Evolutionary conservation across 768 basidiomycete species (phyloP), one percentile per base, ranked within the genome.

Genomic region (Boletus rubescentipes): DNA sequence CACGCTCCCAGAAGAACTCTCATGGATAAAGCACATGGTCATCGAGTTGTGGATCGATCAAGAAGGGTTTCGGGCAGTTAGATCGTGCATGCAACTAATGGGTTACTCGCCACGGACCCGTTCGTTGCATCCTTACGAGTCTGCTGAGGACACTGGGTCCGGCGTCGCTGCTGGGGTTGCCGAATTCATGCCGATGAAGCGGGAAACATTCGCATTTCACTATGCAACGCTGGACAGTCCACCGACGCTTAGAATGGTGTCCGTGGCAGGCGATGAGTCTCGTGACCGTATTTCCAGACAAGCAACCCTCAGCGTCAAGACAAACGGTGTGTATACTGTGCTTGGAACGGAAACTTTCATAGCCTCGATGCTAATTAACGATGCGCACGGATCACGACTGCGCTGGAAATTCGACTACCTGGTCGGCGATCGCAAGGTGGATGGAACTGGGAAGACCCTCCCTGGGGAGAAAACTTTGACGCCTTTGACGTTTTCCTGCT

Each of bases 321-420:
- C 75, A 3, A 89, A 86, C 49, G 91, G 91, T 0, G 83, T 91
- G 8, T 93, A 91, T 68, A 79, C 79, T 12, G 84, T 93, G 12
- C 78, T 78, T 29, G 91, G 91, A 9, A 75, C 72, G 30, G 92
- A 93, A 66, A 71, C 75, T 14, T 63, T 70, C 16, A 15, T 51
- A 23, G 42, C 58, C 36, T 40, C 61, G 36, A 58, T 61, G 11
- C 55, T 54, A 10, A 62, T 63, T 36, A 36, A 54, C 34, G 62
- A 68, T 29, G 47, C 42, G 9, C 55, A 44, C 8, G 68, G 58
- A 9, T 35, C 67, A 20, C 81, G 78, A 52, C 71, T 90, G 16
- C 72, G 73, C 21, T 93, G 92, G 93, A 81, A 82, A 51, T 87
- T 94, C 58, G 87, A 89, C 51, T 94, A 94, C 65, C 63, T 84